Evolutionary conservation across 2,329 filamentous ascomycete genomes (phyloP).

Genomic region (Dothideomycetidae sp.): DNA sequence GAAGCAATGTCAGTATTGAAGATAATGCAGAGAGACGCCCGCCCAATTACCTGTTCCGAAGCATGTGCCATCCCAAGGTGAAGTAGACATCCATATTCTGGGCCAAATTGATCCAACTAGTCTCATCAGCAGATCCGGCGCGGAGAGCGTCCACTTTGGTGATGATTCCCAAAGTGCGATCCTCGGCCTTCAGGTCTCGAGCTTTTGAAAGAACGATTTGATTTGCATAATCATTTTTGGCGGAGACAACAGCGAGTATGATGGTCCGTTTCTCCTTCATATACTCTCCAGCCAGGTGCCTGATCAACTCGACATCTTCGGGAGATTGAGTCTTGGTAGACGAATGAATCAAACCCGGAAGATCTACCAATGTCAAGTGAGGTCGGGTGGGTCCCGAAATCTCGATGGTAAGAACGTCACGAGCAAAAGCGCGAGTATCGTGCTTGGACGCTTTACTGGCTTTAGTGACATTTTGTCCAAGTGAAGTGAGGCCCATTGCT

Average conservation of each 20-base stretch:
- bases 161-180: conserved; percentile 44
- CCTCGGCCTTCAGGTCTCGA: conserved; percentile 24
- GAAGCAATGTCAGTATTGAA: background rate
- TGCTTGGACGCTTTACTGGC: background rate
- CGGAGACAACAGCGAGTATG: conserved; percentile 26
- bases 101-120: conserved; percentile 26
- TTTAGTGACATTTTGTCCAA: conserved; percentile 10
- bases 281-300: conserved; percentile 34
- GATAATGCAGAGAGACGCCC: too few relatives aligned
- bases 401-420: conserved; percentile 35
- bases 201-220: conserved; percentile 42
- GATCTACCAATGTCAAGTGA: conserved; percentile 21
- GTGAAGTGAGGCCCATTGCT: conserved; percentile 37
- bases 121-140: conserved; percentile 27
- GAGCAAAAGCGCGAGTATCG: conserved; percentile 25
- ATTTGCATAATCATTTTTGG: conserved; percentile 37
- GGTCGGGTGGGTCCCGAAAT: conserved; percentile 32
- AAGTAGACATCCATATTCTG: conserved; percentile 28
- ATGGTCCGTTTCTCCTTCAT: conserved; percentile 45
- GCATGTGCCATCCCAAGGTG: conserved; percentile 39
- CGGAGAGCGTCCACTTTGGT: conserved; percentile 40
- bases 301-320: conserved; percentile 22
- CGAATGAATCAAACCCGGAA: conserved; percentile 28
- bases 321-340: conserved; percentile 20
- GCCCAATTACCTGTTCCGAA: conserved; percentile 31